Evolutionary conservation across 139 green algal genomes (phyloP).

Genomic region (Yamagishiella unicocca): DNA sequence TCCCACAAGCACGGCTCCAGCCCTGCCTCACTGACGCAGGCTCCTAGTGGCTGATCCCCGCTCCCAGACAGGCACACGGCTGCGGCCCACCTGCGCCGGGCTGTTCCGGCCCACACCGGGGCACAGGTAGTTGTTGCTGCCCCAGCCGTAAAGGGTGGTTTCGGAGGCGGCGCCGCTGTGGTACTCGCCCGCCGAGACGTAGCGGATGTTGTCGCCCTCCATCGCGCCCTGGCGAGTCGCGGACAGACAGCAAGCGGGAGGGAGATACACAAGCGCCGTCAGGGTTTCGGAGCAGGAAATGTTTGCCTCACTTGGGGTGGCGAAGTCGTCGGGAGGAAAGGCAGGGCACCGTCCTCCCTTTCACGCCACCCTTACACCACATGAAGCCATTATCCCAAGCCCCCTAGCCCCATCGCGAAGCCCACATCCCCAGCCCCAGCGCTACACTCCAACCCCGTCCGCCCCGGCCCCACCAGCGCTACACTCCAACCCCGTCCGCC

Average conservation of each 20-base stretch:
- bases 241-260: neutral
- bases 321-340: neutral
- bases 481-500: no score
- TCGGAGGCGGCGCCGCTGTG: conserved; percentile 63
- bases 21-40: no score
- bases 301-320: neutral
- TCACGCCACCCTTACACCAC: no score
- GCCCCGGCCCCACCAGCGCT: no score
- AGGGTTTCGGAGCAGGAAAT: neutral
- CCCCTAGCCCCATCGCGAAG: no score
- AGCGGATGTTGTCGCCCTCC: conserved; percentile 36
- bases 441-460: no score
- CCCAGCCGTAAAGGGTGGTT: conserved; percentile 62
- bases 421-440: no score
- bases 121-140: conserved; percentile 64
- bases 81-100: conserved; percentile 6
- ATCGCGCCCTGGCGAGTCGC: conserved; percentile 47
- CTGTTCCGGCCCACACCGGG: conserved; percentile 52
- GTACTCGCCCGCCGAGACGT: conserved; percentile 72
- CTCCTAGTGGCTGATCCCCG: no score
- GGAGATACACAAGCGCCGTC: no score
- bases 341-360: no score
- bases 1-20: neutral
- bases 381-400: no score
- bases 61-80: no score